Evolutionary conservation across 176 grass and related monocot species (phyloP).

Genomic region (Bromus sterilis): DNA sequence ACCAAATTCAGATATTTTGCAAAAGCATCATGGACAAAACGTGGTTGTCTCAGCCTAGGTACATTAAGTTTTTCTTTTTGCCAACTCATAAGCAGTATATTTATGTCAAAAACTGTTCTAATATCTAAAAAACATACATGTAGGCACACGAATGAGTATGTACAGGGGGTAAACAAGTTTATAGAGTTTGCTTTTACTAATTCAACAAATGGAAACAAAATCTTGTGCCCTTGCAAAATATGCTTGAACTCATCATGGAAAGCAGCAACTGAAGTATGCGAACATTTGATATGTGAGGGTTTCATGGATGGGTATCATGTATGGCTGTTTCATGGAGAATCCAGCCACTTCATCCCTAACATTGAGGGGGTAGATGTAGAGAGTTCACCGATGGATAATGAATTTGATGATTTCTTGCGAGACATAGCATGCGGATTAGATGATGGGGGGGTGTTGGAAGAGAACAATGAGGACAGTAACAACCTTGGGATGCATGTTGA

Average conservation of each 20-base stretch:
- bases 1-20: background rate
- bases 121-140: background rate
- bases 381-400: background rate
- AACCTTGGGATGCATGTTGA: background rate
- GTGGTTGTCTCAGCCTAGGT: background rate
- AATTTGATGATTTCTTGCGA: background rate
- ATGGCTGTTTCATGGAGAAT: background rate
- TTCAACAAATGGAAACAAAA: background rate
- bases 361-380: background rate
- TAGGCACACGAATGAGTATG: background rate
- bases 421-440: background rate
- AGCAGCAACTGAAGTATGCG: background rate
- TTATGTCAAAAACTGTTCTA: background rate
- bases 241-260: background rate
- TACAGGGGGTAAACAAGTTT: background rate
- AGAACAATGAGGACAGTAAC: background rate
- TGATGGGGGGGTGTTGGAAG: background rate
- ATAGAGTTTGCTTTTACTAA: background rate
- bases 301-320: background rate
- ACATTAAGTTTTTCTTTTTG: background rate
- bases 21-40: background rate
- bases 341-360: background rate
- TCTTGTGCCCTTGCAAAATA: background rate
- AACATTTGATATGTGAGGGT: background rate
- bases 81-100: background rate